Base-by-base conservation (phyloP, 2,329 filamentous ascomycete species). In the Fusarium aywerte region DNA sequence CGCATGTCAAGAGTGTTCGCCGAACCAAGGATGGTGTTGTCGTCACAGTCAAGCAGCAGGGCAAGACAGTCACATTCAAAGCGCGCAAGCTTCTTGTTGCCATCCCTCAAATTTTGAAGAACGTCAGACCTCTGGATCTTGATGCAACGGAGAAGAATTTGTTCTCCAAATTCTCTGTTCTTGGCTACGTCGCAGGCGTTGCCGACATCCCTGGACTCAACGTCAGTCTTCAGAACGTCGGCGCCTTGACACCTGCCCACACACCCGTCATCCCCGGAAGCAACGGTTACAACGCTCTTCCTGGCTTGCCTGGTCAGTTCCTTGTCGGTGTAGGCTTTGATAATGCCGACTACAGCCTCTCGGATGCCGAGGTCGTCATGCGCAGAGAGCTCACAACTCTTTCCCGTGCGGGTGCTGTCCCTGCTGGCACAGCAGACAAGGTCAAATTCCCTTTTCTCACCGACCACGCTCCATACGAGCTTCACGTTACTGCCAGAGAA, bases 21-120 rank as follows among this genome's bases (percentile, higher is more conserved):
- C 56, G 65, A 8, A 44, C 23, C 7, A 31, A 25, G 6, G 16
- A 52, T 9, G 61, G 65, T 0, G 56, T 66, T 11, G 16, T 52
- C 18, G 18, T 68, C 0, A n/a, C 15, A 4, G 21, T 68, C 2
- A 43, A 62, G 25, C 65, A 58, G 5, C 4, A 35, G 10, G 38
- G 39, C 7, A 45, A 57, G 32, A 21, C 42, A 10, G 9, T 44
- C 35, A 48, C 44, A 2, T 33, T 56, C 27, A 43, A 50, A 1
- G 68, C 68, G 1, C 64, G 61, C 18, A 71, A 72, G 36, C 55
- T 71, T 1, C 16, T 71, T 2, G 47, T 71, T 2, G 69, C 69
- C 2, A 59, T 70, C 10, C 69, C 69, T 2, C 69, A 64, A 12
- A 67, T 58, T 9, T 12, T 69, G 1, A 12, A 69, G 13, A 59